phyloP scores from a whole-genome alignment of 1,284 basidiomycete genomes.

The Microbotryomycetes sp. region DNA sequence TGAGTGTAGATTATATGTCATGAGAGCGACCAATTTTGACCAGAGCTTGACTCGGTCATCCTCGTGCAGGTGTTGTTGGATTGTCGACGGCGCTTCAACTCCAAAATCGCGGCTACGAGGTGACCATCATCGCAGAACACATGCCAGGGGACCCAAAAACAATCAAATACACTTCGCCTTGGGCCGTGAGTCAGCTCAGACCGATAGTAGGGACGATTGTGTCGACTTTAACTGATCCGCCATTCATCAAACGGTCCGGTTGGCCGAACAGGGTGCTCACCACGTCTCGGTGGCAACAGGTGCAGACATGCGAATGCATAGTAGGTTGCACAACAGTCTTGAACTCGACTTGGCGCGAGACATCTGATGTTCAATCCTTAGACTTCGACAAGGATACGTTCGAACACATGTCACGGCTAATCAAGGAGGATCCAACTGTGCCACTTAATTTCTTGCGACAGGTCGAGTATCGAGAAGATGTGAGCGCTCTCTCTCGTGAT shows the following conservation, averaged over 20 bases:
- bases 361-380: constrained; percentile 36
- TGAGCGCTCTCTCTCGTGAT: constrained; percentile 39
- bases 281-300: constrained; percentile 27
- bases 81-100: constrained; percentile 61
- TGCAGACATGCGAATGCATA: constrained; percentile 22
- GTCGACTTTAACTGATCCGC: background rate
- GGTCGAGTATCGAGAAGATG: constrained; percentile 54
- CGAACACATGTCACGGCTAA: constrained; percentile 61
- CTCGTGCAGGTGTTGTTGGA: constrained; percentile 57
- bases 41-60: background rate
- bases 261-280: constrained; percentile 24
- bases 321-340: constrained; percentile 1
- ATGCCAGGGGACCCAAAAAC: constrained; percentile 61
- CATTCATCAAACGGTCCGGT: background rate
- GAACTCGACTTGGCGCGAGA: no score
- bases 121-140: constrained; percentile 60
- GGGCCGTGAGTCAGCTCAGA: constrained; percentile 55
- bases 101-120: constrained; percentile 56
- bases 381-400: constrained; percentile 68
- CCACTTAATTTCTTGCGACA: constrained; percentile 59
- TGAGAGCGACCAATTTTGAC: background rate
- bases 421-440: constrained; percentile 51
- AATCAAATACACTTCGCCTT: constrained; percentile 63
- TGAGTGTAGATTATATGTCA: background rate
- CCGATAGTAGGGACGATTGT: no score